Percentiles rank a stretch among this genome's conserved stretches.
Conservation (phyloP, 257 asterid genomes). For the Coffea eugenioides region DNA sequence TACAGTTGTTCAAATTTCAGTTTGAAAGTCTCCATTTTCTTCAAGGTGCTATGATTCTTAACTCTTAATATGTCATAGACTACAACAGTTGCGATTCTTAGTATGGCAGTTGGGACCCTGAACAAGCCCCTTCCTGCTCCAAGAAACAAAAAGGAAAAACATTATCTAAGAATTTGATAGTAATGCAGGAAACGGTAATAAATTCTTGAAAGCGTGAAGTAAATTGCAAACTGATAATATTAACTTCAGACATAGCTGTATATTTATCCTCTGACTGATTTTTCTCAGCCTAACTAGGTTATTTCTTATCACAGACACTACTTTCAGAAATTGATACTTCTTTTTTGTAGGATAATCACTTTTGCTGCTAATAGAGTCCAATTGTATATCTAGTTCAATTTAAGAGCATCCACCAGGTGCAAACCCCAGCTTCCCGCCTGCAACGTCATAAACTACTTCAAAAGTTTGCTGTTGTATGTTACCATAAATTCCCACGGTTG, state of each 20-base stretch:
- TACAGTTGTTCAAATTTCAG: too few species aligned
- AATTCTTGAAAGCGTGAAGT: background rate
- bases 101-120: too few species aligned
- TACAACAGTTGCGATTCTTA: too few species aligned
- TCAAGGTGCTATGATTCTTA: too few species aligned
- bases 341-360: background rate
- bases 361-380: background rate
- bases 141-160: too few species aligned
- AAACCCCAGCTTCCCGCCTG: slow-evolving; percentile 63
- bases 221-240: background rate
- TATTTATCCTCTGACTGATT: background rate
- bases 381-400: background rate
- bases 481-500: slow-evolving; percentile 46
- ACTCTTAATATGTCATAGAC: too few species aligned
- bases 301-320: background rate
- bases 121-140: too few species aligned
- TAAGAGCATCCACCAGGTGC: slow-evolving; percentile 54
- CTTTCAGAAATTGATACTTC: background rate
- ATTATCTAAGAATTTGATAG: too few species aligned
- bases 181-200: background rate
- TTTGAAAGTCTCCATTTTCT: too few species aligned
- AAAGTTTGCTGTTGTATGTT: slow-evolving; percentile 68
- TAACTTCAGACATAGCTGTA: background rate
- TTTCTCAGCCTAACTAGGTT: background rate
- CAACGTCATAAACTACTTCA: slow-evolving; percentile 71